phyloP scores from a whole-genome alignment of 306 rosid species.

The Malus orientalis region DNA sequence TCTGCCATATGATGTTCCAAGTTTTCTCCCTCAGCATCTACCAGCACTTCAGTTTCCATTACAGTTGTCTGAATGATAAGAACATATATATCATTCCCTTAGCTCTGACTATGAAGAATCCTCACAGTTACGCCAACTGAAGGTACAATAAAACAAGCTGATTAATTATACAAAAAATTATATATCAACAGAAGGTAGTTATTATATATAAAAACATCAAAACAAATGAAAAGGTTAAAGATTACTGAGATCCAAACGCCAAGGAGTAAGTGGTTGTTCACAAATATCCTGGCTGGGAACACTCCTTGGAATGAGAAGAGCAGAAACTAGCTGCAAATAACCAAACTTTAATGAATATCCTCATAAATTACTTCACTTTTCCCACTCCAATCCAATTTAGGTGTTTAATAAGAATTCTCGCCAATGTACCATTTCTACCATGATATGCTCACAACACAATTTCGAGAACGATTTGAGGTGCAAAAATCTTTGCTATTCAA shows the following conservation, averaged over 20 bases:
- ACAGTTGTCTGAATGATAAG: conserved; percentile 5
- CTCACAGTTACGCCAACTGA: conserved; percentile 15
- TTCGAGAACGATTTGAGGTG: neutral
- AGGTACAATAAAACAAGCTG: neutral
- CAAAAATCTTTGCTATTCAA: neutral
- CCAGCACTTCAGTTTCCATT: conserved; percentile 41
- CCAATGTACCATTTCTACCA: neutral
- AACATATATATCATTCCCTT: conserved; percentile 13
- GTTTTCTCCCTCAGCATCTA: conserved; percentile 33
- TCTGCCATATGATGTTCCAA: conserved; percentile 22
- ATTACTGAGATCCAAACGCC: neutral
- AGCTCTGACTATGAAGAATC: conserved; percentile 22
- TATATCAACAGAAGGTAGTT: neutral
- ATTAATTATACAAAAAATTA: neutral
- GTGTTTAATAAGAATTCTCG: neutral
- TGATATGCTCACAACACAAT: neutral
- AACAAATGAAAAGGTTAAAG: neutral
- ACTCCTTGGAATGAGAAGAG: neutral
- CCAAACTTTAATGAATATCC: neutral
- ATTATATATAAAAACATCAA: neutral
- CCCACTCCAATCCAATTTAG: neutral
- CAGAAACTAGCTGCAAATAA: neutral
- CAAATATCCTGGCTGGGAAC: neutral
- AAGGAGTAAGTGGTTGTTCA: neutral
- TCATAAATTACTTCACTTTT: neutral